A percentile compares a stretch with the other conserved stretches of the same genome.
These are phyloP conservation scores for Wickerhamiella sergipiensis DNA, from an alignment of 805 yeast species.

Conservation along the genomic window DNA sequence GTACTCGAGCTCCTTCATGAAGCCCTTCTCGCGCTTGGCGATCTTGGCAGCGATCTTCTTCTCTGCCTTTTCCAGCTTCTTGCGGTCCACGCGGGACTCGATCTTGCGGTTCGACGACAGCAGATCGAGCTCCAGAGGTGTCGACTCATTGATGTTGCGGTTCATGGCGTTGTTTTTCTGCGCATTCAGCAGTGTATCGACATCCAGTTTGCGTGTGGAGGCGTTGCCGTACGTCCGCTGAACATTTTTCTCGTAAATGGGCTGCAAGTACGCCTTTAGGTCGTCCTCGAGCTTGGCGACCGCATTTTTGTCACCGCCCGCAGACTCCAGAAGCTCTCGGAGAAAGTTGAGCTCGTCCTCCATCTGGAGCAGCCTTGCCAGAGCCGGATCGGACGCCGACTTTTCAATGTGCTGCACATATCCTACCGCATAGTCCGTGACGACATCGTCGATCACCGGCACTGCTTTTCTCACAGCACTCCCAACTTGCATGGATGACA, in stretches of 20 bases:
- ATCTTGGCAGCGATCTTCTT: slow-evolving; percentile 94
- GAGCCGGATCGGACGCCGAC: slow-evolving; percentile 70
- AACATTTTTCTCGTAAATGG: slow-evolving; percentile 34
- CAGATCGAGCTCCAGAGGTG: slow-evolving; percentile 58
- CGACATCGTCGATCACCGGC: slow-evolving; percentile 74
- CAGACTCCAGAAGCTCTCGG: slow-evolving; percentile 50
- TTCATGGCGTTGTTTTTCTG: slow-evolving; percentile 61
- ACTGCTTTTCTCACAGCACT: slow-evolving; percentile 71
- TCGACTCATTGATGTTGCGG: slow-evolving; percentile 36
- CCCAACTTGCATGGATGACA: slow-evolving; percentile 5
- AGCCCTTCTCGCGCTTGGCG: slow-evolving; percentile 49
- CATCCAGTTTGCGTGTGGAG: slow-evolving; percentile 74
- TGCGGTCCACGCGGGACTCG: slow-evolving; percentile 90
- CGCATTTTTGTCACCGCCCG: slow-evolving; percentile 61
- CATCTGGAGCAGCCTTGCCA: slow-evolving; percentile 57
- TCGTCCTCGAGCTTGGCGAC: slow-evolving; percentile 40
- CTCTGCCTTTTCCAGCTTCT: slow-evolving; percentile 95
- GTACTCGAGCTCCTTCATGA: slow-evolving; percentile 23
- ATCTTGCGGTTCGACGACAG: slow-evolving; percentile 74
- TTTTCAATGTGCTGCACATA: slow-evolving; percentile 68
- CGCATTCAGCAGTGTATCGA: slow-evolving; percentile 49
- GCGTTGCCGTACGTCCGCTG: slow-evolving; percentile 44
- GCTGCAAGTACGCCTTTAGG: slow-evolving; percentile 35
- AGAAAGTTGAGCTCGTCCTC: slow-evolving; percentile 56
- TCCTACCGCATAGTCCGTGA: slow-evolving; percentile 84